Evolutionary conservation across 345 rosid species (phyloP).

Genomic region (Turritis glabra): DNA sequence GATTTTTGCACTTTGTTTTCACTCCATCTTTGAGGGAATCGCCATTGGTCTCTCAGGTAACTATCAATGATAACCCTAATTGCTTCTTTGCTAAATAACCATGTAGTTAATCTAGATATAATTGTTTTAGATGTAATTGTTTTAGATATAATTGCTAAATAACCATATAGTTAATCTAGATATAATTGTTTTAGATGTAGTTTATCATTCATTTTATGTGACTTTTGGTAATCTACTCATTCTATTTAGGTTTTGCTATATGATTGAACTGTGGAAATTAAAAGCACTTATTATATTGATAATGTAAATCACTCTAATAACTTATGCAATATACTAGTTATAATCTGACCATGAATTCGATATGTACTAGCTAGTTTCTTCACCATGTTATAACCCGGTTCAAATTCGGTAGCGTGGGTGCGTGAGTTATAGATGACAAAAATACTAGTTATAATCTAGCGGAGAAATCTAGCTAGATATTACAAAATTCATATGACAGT

Average conservation of each 20-base stretch:
- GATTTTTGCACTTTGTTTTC: slow-evolving; percentile 75
- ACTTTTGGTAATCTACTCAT: not conserved
- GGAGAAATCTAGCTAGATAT: not conserved
- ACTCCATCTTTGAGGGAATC: slow-evolving; percentile 85
- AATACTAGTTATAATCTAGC: not conserved
- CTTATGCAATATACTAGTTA: not conserved
- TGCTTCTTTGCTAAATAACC: not conserved
- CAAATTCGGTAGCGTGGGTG: not conserved
- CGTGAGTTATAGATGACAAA: not conserved
- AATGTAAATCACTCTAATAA: not conserved
- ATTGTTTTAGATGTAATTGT: not conserved
- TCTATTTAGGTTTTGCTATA: not conserved
- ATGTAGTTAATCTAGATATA: not conserved
- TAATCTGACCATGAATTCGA: not conserved
- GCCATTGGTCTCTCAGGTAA: slow-evolving; percentile 85
- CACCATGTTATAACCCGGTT: not conserved
- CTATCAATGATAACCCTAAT: not conserved
- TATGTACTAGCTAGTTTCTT: too few relatives aligned
- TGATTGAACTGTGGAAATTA: not conserved
- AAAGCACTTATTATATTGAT: not conserved
- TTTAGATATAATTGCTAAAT: not conserved
- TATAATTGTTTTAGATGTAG: not conserved
- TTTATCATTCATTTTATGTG: slow-evolving; percentile 7
- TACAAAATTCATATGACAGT: not conserved
- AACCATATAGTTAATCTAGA: not conserved